Base-by-base conservation (phyloP, 371 early-diverging fungal genomes). In the Scutellospora calospora region DNA sequence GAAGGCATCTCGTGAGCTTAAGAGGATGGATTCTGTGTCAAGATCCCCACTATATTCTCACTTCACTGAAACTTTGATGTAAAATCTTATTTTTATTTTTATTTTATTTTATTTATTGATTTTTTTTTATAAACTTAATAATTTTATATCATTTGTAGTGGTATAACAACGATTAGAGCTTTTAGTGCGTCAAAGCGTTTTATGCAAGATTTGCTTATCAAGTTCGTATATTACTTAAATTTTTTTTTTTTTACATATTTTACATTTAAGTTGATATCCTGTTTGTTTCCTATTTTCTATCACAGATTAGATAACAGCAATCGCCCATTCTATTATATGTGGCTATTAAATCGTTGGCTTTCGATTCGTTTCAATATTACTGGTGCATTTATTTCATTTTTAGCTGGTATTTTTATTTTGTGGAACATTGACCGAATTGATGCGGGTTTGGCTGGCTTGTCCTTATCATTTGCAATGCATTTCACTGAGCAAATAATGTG, bases 341-440 rank as follows among this genome's bases (percentile, higher is more conserved):
- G 97, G 96, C 92, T 91, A 8, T 90, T 93, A 59, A 97, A 96
- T 87, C 93, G 96, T 63, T 97, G 97, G 98, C 86, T 97, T n/a
- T 92, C 91, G 78, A 84, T 93, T 63, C 94, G 98, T 57, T 91
- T 93, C 9, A 96, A 95, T 52, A 51, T 93, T 0, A 84, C 93
- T 9, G 91, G 93, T 35, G 91, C 95, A 4, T 80, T 91, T 41
- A 91, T 97, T 29, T 86, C 94, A 14, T 93, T 95, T 84, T 85
- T 87, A 78, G 89, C 95, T 29, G 93, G 93, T 25, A 76, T 91
- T 27, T 91, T 88, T 60, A 86, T 90, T 68, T 80, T 91, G 38
- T 80, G 84, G 65, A 87, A 87, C 45, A 82, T 88, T 6, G 75
- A 85, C 14, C 88, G 86, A 82, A 72, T 96, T 45, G 92, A 91